Evolutionary conservation across 768 basidiomycete genomes (phyloP).

Genomic region (Gymnopilus dilepis): DNA sequence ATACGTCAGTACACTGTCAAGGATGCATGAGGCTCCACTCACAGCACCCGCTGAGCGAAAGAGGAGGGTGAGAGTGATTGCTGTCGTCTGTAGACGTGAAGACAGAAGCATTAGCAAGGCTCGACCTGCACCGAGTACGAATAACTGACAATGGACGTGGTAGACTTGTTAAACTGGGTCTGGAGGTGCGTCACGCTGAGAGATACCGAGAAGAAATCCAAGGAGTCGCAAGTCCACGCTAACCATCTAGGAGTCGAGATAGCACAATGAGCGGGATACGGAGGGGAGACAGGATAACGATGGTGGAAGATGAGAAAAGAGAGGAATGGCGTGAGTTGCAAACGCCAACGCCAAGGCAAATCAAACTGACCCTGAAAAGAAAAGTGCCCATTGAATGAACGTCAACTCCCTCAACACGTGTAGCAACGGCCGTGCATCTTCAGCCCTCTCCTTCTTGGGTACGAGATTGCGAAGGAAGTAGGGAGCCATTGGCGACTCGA

Average conservation of each 20-base stretch:
- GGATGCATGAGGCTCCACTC: constrained; percentile 27
- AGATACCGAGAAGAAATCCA: constrained; percentile 85
- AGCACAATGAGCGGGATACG: background rate
- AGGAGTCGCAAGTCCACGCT: constrained; percentile 86
- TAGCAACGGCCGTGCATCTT: constrained; percentile 44
- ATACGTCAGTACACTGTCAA: background rate
- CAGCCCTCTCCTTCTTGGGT: constrained; percentile 48
- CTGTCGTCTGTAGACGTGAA: constrained; percentile 54
- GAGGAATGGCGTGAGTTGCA: constrained; percentile 1
- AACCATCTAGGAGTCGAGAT: constrained; percentile 57
- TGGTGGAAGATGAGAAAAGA: constrained; percentile 2
- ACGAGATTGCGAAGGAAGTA: constrained; percentile 44
- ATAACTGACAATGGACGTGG: constrained; percentile 40
- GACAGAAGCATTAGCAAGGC: background rate
- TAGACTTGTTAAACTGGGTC: constrained; percentile 49
- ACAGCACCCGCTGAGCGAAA: constrained; percentile 83
- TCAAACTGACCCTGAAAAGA: constrained; percentile 65
- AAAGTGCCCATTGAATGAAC: constrained; percentile 61
- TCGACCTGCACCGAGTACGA: background rate
- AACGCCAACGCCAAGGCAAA: background rate
- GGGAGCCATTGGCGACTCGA: constrained; percentile 14
- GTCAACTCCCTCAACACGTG: constrained; percentile 49
- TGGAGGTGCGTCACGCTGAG: constrained; percentile 55
- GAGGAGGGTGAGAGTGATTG: constrained; percentile 93
- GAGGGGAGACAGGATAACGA: no score